Evolutionary conservation across 2,329 filamentous ascomycete genomes (phyloP), one percentile per base, ranked within the genome.

Genomic region (Pseudogymnoascus sp.): DNA sequence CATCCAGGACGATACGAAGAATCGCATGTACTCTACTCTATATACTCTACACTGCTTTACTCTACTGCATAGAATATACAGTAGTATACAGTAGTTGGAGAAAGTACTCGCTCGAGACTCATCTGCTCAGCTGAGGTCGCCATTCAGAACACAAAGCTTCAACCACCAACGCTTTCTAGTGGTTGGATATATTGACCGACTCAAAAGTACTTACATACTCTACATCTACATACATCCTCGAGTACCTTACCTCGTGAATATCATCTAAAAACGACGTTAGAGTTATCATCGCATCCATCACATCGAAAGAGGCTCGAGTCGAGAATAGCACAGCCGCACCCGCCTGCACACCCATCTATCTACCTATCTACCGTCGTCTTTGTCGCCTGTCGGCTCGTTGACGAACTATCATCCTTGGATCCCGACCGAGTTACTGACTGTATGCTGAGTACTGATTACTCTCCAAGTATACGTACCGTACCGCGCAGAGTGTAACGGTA

Each of bases 211-310:
- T 10, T 17, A 56, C 50, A 21, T 7, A 33, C 17, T 33, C 50
- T 33, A 56, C 46, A 53, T 53, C 23, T 29, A 50, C 44, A 50
- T 53, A 53, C 46, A 53, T 53, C 31, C 29, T 33, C 29, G 29
- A 33, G 29, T 56, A 56, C 50, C 50, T 56, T 56, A 56, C 50
- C 50, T 56, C 50, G 50, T 56, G 50, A 56, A 56, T 56, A 56
- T 56, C 29, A 33, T 56, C 50, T n/a, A 31, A 29, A 56, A 15
- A 21, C 50, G 26, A 56, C 50, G 29, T 21, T 56, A 33, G 29
- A 56, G 50, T 56, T 56, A 56, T 56, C 50, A 56, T 56, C 50
- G 50, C 50, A 33, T 33, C 50, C n/a, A 33, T n/a, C n/a, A n/a
- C n/a, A n/a, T n/a, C n/a, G n/a, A n/a, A 56, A 33, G 44, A 19